Evolutionary conservation across 2,329 filamentous ascomycete genomes (phyloP), one percentile per base, ranked within the genome.

Genomic region (Graphilbum ipis-grandicollis): DNA sequence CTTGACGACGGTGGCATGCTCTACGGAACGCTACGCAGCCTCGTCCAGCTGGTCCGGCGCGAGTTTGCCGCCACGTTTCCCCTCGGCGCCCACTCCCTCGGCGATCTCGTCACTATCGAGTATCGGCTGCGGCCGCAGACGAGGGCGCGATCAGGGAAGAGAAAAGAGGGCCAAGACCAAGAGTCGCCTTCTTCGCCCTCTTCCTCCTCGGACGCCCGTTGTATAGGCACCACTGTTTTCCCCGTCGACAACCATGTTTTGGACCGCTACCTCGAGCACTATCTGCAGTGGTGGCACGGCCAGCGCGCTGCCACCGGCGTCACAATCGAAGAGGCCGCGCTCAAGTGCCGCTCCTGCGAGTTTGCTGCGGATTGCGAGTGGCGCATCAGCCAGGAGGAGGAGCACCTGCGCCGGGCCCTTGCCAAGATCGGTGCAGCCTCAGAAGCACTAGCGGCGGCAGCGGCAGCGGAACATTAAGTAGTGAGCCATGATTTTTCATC

Each of bases 271-370:
- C 51, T 93, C 9, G 52, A 57, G 0, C 64, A 70, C 3, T 77
- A 80, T 46, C 72, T 94, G 68, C 54, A 63, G 14, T 94, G 84
- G 83, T 94, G 86, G 86, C 74, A 70, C 28, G 88, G 86, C 1
- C 63, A 77, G 46, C 63, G 85, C 17, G 56, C 68, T 34, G 73
- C 84, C 0, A 64, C 66, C 5, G 86, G 88, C 0, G 86, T 94
- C 3, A 66, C 72, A 7, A 68, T 93, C 8, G 78, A 86, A 50
- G 86, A 94, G 47, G 44, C 42, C 5, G 79, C 83, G 0, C 92
- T 79, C 57, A 94, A 94, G 54, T 94, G 86, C 52, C 61, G 74
- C 19, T 71, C 66, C 25, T 94, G 86, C 50, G 83, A 93, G 46
- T 94, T 93, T 55, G 72, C 68, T 0, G 76, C 81, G 4, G 64